Percentiles rank a stretch among this genome's conserved stretches.
phyloP scores from a whole-genome alignment of 2,329 filamentous ascomycete genomes.

The Sarocladium strictum region DNA sequence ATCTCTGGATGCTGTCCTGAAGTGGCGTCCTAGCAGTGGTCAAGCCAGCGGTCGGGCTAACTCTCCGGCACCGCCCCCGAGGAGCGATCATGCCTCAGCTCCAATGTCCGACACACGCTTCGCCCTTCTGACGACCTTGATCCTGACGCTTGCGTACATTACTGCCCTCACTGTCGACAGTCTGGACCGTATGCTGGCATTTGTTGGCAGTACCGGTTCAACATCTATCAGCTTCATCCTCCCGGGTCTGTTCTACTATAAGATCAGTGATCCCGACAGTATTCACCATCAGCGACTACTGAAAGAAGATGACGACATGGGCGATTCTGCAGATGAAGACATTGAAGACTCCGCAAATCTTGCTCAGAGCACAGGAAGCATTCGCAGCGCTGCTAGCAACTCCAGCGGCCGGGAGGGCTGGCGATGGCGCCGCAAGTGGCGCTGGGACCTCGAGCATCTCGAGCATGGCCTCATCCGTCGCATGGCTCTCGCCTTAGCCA shows the following conservation, averaged over 20 bases:
- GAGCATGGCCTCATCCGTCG: constrained; percentile 62
- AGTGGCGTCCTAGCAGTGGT: constrained; percentile 67
- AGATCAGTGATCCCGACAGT: constrained; percentile 87
- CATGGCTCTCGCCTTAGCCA: constrained; percentile 66
- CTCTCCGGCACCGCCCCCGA: constrained; percentile 30
- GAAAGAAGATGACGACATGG: constrained; percentile 87
- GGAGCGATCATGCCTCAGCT: constrained; percentile 49
- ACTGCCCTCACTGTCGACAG: constrained; percentile 87
- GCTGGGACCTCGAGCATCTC: constrained; percentile 57
- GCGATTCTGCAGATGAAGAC: constrained; percentile 47
- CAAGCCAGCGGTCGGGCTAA: constrained; percentile 32
- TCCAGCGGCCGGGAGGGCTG: constrained; percentile 26
- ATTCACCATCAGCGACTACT: constrained; percentile 77
- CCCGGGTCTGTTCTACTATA: constrained; percentile 95
- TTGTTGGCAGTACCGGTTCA: constrained; percentile 89
- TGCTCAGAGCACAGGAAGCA: constrained; percentile 38
- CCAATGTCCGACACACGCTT: constrained; percentile 84
- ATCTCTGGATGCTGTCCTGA: constrained; percentile 89
- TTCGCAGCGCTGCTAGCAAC: constrained; percentile 34
- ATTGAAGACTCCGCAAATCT: constrained; percentile 41
- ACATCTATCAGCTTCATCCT: constrained; percentile 97
- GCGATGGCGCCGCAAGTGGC: constrained; percentile 51
- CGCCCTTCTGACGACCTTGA: constrained; percentile 77
- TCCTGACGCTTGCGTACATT: constrained; percentile 79
- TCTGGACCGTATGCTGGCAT: constrained; percentile 85